These are phyloP conservation scores for Plasmodium sp. DNA, from an alignment of 169 alveolate species.

Conservation along the genomic window DNA sequence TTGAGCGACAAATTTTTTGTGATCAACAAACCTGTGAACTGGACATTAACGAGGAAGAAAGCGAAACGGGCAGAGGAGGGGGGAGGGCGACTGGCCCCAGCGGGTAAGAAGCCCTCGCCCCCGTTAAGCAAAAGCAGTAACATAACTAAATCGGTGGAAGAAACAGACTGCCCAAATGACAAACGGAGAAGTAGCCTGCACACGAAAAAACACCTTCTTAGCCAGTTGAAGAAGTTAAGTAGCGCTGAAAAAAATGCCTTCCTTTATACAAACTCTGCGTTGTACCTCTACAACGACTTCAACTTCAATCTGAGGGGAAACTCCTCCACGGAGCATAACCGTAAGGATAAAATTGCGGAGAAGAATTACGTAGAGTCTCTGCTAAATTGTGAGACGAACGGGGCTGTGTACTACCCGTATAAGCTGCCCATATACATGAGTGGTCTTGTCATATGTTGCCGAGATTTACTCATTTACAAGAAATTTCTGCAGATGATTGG, in stretches of 20 bases:
- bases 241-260: conserved; percentile 49
- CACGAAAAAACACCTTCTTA: not conserved
- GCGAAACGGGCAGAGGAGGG: not conserved
- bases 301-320: not conserved
- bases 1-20: conserved; percentile 59
- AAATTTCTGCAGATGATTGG: conserved; percentile 50
- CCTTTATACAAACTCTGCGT: conserved; percentile 14
- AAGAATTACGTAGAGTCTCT: conserved; percentile 61
- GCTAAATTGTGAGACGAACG: conserved; percentile 1
- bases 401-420: conserved; percentile 41
- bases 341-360: not conserved
- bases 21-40: conserved; percentile 71
- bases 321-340: not conserved
- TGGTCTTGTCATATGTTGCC: conserved; percentile 69
- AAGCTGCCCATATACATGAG: conserved; percentile 72
- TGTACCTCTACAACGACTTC: conserved; percentile 29
- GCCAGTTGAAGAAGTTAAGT: conserved; percentile 13
- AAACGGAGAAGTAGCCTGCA: not conserved
- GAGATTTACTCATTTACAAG: conserved; percentile 32
- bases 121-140: not conserved
- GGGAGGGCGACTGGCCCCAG: not conserved
- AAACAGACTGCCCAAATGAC: not conserved
- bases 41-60: conserved; percentile 55
- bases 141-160: not conserved
- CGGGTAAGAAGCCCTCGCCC: not conserved